phyloP scores from a whole-genome alignment of 768 basidiomycete genomes.

The Tylopilus sp. region DNA sequence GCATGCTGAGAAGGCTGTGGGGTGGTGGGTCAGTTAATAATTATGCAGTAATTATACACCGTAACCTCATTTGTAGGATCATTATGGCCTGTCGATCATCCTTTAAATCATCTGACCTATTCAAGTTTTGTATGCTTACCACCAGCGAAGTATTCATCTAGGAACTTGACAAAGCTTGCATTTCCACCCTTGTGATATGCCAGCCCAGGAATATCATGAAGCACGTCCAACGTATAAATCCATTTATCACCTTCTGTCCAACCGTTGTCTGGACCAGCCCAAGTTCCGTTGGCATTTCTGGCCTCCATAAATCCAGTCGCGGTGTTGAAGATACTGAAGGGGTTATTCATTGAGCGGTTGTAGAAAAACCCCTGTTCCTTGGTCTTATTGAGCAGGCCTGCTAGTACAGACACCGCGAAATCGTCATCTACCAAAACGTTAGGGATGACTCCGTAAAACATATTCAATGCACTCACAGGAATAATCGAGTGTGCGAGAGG shows the following conservation, averaged over 20 bases:
- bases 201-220: conserved; percentile 64
- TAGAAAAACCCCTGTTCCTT: conserved; percentile 48
- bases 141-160: conserved; percentile 55
- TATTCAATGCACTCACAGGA: conserved; percentile 51
- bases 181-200: conserved; percentile 66
- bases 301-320: conserved; percentile 81
- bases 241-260: conserved; percentile 84
- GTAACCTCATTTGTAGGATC: conserved; percentile 74
- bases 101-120: conserved; percentile 2
- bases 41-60: not conserved
- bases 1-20: conserved; percentile 79
- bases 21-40: conserved; percentile 4
- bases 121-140: conserved; percentile 29
- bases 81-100: conserved; percentile 55
- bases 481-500: conserved; percentile 74
- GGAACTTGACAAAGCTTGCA: conserved; percentile 56
- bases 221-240: conserved; percentile 78
- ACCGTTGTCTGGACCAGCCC: conserved; percentile 68
- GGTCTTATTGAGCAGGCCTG: conserved; percentile 48
- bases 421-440: conserved; percentile 58
- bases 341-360: conserved; percentile 51
- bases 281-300: conserved; percentile 59
- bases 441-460: not conserved
- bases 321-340: conserved; percentile 65
- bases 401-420: conserved; percentile 66